Evolutionary conservation across 2,329 filamentous ascomycete species (phyloP), one percentile per base, ranked within the genome.

Genomic region (Neopestalotiopsis sp.): DNA sequence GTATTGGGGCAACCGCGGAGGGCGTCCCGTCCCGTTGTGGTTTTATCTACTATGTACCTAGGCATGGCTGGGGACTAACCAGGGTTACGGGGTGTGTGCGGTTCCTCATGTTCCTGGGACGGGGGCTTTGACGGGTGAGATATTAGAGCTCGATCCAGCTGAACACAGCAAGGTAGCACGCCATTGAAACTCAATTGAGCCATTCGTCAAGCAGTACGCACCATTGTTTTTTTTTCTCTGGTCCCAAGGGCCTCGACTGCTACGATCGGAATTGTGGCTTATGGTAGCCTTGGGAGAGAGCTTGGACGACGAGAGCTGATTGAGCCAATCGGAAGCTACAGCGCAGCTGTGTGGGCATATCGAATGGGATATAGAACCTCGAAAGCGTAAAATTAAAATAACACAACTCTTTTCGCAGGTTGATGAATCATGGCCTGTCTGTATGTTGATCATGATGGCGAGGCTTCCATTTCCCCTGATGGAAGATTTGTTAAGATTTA

Each of bases 21-120:
- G 57, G 59, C 59, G 59, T 40, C 30, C 59, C 59, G 59, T 62
- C 59, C 59, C 59, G 49, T 56, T 56, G 17, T 56, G 49, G 20
- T 56, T 7, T 56, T 17, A 28, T 28, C 24, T 28, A 28, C 24
- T 28, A 28, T 28, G 24, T 30, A 61, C n/a, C 57, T 10, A 30
- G 12, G 10, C 30, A 59, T 30, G 57, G 24, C 17, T 30, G 49
- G 30, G 24, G 30, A 59, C 57, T 59, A 13, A 28, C 57, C 14
- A 20, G 45, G 45, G 45, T 52, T 49, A 24, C 17, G 45, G 45
- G 45, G 45, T 17, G 45, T 52, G 45, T 20, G 24, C 24, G 45
- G 17, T 52, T 20, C 34, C 34, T 38, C 34, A 28, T 38, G 34
- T 38, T 38, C 34, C 34, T 38, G 34, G 34, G 10, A 38, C 34